phyloP scores from a whole-genome alignment of 176 grass and related monocot genomes.

The Saccharum spontaneum region DNA sequence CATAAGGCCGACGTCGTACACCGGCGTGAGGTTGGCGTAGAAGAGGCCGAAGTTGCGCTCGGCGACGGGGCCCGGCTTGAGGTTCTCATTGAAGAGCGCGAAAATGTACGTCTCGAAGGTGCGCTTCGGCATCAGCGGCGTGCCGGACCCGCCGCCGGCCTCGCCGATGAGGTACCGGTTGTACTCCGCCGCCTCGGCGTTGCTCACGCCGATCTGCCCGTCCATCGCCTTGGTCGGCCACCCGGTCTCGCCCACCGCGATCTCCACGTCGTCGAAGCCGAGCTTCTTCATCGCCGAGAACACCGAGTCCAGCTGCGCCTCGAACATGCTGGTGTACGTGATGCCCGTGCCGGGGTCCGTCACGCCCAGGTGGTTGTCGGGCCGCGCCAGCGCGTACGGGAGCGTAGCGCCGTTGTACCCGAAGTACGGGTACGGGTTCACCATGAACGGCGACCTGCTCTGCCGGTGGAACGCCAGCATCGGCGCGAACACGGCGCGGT shows the following conservation, averaged over 20 bases:
- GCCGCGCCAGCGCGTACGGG: constrained; percentile 64
- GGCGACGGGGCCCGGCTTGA: constrained; percentile 69
- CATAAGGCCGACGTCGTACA: constrained; percentile 79
- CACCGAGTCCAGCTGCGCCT: constrained; percentile 85
- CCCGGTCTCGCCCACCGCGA: constrained; percentile 80
- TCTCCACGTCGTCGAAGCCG: constrained; percentile 77
- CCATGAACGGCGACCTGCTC: constrained; percentile 58
- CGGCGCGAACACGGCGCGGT: constrained; percentile 63
- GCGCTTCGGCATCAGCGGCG: constrained; percentile 77
- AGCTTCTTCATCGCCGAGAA: constrained; percentile 78
- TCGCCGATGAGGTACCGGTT: constrained; percentile 55
- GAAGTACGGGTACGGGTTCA: constrained; percentile 97
- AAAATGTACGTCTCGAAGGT: constrained; percentile 89
- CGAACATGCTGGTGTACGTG: constrained; percentile 85
- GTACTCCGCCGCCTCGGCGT: constrained; percentile 60
- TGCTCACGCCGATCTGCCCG: constrained; percentile 63
- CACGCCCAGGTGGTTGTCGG: constrained; percentile 41
- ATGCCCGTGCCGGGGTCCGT: constrained; percentile 59
- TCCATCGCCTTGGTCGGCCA: constrained; percentile 76
- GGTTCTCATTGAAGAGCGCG: constrained; percentile 80
- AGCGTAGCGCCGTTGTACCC: constrained; percentile 74
- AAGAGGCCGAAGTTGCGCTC: constrained; percentile 87
- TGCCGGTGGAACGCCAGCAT: constrained; percentile 76
- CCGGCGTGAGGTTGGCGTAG: constrained; percentile 58
- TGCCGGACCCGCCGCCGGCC: constrained; percentile 50